These are phyloP conservation scores for Botrytis hyacinthi DNA, from an alignment of 2,329 filamentous ascomycete species.

Conservation along the genomic window DNA sequence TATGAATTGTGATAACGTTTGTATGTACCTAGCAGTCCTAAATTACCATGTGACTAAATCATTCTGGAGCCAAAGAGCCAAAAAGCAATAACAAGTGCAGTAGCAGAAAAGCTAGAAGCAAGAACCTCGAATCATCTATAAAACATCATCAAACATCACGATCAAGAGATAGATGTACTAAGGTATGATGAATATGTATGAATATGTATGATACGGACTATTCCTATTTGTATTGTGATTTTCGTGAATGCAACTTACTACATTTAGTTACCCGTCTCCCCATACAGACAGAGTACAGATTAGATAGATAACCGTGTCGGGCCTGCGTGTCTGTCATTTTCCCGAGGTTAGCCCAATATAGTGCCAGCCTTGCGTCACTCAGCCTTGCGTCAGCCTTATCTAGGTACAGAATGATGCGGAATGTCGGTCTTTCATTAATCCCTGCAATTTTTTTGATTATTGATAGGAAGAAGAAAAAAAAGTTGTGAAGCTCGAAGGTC, in stretches of 20 bases:
- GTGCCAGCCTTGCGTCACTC: background rate
- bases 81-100: background rate
- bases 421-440: background rate
- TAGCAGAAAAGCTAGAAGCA: background rate
- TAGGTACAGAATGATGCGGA: background rate
- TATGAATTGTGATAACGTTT: background rate
- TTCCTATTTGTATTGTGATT: background rate
- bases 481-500: conserved; percentile 18
- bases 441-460: conserved; percentile 15
- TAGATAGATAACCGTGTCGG: background rate
- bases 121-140: background rate
- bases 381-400: background rate
- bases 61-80: background rate
- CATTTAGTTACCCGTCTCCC: background rate
- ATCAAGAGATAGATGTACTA: background rate
- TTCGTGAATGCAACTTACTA: background rate
- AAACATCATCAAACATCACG: background rate
- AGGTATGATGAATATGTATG: background rate
- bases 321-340: background rate
- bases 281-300: background rate
- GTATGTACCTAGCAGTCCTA: background rate
- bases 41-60: conserved; percentile 8
- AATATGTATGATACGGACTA: background rate
- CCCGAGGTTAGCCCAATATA: background rate
- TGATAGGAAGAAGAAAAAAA: conserved; percentile 22